Evolutionary conservation across 2,329 filamentous ascomycete genomes (phyloP), one percentile per base, ranked within the genome.

Genomic region (Thielaviopsis euricoi): DNA sequence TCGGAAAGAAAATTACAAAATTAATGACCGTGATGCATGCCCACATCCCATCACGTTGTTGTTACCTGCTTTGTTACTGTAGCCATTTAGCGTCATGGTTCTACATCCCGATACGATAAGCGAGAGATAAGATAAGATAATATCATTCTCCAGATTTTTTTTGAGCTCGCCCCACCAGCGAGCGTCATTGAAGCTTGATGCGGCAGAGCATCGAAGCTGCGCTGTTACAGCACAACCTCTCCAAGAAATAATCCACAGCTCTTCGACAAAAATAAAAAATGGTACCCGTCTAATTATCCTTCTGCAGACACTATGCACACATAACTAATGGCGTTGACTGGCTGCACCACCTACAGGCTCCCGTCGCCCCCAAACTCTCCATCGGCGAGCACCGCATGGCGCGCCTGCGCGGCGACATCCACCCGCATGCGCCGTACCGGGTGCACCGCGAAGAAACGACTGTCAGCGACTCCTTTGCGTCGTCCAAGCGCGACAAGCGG

Each of bases 401-500:
- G 61, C 76, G 77, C 64, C 68, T 78, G 52, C 71, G 73, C 61
- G 74, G 71, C 64, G 65, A 72, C 64, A 70, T 73, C 64, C 73
- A 77, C 66, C 74, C 74, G 12, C 72, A 77, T 61, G 68, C 75
- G 22, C 76, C 79, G 55, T 71, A 74, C 66, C 77, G 76, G 65
- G 72, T 74, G 13, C 76, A 77, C 67, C 78, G 76, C 56, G 66
- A 72, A 53, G 71, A 76, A 64, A 75, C 78, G 63, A 67, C 71
- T 53, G 74, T 77, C 15, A 69, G 74, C 52, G 77, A 82, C 67
- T 62, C 68, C 61, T 90, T 91, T 70, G 73, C 82, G 61, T 78
- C 82, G 57, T 82, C 78, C 62, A 97, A 96, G 71, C 83, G 80
- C 67, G 87, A 94, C 73, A 95, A 91, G 74, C 86, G 85, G 23